phyloP scores from a whole-genome alignment of 495 filamentous ascomycete species.

The Neurospora tetraspora region DNA sequence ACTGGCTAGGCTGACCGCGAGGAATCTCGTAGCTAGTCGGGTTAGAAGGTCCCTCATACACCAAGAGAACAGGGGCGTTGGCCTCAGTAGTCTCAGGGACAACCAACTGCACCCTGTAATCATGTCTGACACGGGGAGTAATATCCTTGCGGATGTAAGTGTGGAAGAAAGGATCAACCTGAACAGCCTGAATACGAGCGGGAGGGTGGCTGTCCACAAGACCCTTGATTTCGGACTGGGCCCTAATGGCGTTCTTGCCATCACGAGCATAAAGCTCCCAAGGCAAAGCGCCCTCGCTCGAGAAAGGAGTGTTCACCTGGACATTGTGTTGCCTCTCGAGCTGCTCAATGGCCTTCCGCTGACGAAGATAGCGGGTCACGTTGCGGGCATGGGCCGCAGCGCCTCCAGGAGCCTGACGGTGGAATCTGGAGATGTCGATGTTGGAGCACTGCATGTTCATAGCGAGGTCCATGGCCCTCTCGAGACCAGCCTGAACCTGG shows the following conservation, averaged over 20 bases:
- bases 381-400: slow-evolving; percentile 70
- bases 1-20: slow-evolving; percentile 34
- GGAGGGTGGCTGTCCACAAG: slow-evolving; percentile 75
- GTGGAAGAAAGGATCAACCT: slow-evolving; percentile 83
- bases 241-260: slow-evolving; percentile 71
- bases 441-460: slow-evolving; percentile 68
- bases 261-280: slow-evolving; percentile 84
- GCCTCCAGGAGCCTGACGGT: slow-evolving; percentile 60
- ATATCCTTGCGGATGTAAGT: slow-evolving; percentile 57
- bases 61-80: slow-evolving; percentile 60
- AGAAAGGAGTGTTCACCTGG: slow-evolving; percentile 66
- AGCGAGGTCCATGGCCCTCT: slow-evolving; percentile 73
- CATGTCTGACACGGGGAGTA: slow-evolving; percentile 51
- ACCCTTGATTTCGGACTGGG: slow-evolving; percentile 70
- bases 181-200: slow-evolving; percentile 54
- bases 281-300: slow-evolving; percentile 48
- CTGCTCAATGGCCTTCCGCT: slow-evolving; percentile 64
- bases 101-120: slow-evolving; percentile 71
- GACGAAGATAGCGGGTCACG: slow-evolving; percentile 70
- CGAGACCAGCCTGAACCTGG: slow-evolving; percentile 58
- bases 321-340: slow-evolving; percentile 70
- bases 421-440: slow-evolving; percentile 67
- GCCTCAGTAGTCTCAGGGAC: slow-evolving; percentile 54
- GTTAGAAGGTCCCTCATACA: slow-evolving; percentile 65
- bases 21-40: slow-evolving; percentile 58